Evolutionary conservation across 306 rosid genomes (phyloP).

Genomic region (Trichosanthes truncata): DNA sequence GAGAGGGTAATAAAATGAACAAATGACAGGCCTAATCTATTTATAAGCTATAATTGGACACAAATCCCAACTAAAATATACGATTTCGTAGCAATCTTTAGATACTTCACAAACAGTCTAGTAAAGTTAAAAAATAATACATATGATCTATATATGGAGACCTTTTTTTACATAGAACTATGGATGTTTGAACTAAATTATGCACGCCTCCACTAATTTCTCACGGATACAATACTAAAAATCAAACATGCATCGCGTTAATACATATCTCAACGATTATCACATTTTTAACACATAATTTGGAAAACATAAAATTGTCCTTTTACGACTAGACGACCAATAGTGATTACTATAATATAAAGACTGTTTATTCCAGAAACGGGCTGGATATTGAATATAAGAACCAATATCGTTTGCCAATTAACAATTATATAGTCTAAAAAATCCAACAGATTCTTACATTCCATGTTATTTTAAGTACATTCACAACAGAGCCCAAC

Average conservation of each 20-base stretch:
- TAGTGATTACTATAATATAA: background rate
- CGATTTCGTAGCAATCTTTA: background rate
- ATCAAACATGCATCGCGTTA: background rate
- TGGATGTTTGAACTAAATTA: background rate
- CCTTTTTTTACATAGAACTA: background rate
- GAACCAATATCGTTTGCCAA: background rate
- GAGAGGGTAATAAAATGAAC: background rate
- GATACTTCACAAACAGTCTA: background rate
- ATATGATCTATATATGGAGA: background rate
- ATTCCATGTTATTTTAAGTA: too few relatives aligned
- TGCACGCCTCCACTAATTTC: background rate
- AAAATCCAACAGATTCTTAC: background rate
- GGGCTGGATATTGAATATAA: background rate
- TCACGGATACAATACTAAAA: background rate
- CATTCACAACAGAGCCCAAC: background rate
- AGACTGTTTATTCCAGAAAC: background rate
- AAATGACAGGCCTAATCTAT: background rate
- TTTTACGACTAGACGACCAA: background rate
- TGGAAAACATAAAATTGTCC: background rate
- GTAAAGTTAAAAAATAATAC: background rate
- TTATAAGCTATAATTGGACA: background rate
- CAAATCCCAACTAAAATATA: background rate
- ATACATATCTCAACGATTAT: background rate
- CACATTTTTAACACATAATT: background rate
- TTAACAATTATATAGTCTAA: background rate